phyloP scores from a whole-genome alignment of 2,329 filamentous ascomycete genomes.

The Phialocephala sp. region DNA sequence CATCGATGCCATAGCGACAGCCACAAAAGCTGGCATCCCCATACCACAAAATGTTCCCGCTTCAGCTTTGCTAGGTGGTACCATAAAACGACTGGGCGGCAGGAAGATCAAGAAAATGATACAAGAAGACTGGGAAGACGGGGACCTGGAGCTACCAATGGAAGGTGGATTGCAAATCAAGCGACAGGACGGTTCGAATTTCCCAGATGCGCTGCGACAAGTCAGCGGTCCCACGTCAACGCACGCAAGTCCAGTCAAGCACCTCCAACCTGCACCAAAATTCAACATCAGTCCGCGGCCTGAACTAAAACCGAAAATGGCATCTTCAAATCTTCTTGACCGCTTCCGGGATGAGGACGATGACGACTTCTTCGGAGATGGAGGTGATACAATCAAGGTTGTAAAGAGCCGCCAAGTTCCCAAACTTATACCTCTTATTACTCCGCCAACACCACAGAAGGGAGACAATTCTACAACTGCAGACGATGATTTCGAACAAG shows the following conservation, averaged over 20 bases:
- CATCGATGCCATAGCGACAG: conserved; percentile 83
- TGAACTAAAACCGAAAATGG: conserved; percentile 36
- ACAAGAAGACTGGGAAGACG: conserved; percentile 81
- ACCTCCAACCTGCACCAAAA: conserved; percentile 44
- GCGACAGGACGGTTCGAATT: conserved; percentile 61
- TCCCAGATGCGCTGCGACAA: conserved; percentile 72
- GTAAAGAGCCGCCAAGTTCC: conserved; percentile 60
- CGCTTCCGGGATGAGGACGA: conserved; percentile 68
- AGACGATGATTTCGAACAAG: conserved; percentile 73
- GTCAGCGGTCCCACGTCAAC: conserved; percentile 55
- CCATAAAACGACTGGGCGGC: conserved; percentile 86
- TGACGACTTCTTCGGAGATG: conserved; percentile 68
- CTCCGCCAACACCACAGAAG: conserved; percentile 59
- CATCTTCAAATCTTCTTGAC: conserved; percentile 58
- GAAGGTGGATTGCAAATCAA: conserved; percentile 68
- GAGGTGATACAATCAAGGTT: conserved; percentile 70
- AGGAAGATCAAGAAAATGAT: conserved; percentile 74
- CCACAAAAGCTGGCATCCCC: conserved; percentile 88
- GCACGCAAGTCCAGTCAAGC: conserved; percentile 58
- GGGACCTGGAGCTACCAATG: conserved; percentile 74
- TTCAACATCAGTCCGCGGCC: conserved; percentile 38
- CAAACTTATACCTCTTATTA: conserved; percentile 60
- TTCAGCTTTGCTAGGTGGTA: conserved; percentile 88
- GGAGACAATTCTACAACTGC: conserved; percentile 41
- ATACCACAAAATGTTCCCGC: conserved; percentile 85